Conservation (phyloP, 306 rosid genomes). For the Fragaria iinumae region DNA sequence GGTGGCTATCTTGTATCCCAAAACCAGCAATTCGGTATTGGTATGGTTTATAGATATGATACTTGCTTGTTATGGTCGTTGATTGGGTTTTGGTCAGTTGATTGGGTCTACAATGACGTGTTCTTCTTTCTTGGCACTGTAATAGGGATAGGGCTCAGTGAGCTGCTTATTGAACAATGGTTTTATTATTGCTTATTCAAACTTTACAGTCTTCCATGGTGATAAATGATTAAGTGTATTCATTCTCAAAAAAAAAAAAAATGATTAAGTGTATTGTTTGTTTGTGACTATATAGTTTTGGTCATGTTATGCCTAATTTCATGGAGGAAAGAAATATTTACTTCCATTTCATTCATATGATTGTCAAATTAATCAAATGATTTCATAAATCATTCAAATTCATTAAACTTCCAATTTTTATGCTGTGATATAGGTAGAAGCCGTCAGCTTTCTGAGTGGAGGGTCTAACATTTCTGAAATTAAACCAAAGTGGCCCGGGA, state of each 20-base stretch:
- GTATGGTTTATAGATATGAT: neutral
- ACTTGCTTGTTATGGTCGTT: neutral
- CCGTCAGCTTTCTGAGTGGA: constrained; percentile 48
- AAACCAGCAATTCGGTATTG: neutral
- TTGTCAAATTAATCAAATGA: neutral
- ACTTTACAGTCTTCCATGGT: neutral
- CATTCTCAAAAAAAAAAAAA: too few species aligned
- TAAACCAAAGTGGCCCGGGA: constrained; percentile 45
- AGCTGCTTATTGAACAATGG: neutral
- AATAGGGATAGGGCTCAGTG: neutral
- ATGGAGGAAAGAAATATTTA: neutral
- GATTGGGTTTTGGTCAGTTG: neutral
- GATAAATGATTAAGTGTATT: neutral
- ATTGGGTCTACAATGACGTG: neutral
- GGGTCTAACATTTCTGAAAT: constrained; percentile 47
- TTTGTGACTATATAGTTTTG: neutral
- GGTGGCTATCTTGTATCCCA: neutral
- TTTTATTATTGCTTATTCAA: neutral
- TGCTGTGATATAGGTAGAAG: constrained; percentile 57
- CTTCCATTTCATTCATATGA: neutral
- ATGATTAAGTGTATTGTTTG: neutral
- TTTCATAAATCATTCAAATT: neutral
- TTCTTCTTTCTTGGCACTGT: neutral
- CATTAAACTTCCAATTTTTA: constrained; percentile 14
- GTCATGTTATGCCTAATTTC: neutral